phyloP scores from a whole-genome alignment of 1,139 yeast species.

The Candida sp. region DNA sequence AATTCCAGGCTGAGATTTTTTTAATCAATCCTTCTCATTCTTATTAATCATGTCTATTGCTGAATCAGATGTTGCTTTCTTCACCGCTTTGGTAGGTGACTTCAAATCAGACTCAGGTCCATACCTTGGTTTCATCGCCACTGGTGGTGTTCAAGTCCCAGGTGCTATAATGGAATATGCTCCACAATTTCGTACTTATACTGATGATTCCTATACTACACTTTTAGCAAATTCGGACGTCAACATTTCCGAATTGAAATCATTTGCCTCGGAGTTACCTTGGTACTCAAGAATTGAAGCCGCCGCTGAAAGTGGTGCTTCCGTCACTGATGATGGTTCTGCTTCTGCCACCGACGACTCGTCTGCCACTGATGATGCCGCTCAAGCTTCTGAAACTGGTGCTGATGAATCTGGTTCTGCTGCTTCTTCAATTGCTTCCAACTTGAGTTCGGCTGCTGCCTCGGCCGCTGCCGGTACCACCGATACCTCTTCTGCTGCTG shows the following conservation, averaged over 20 bases:
- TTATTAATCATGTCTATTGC: background rate
- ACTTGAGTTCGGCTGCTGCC: conserved; percentile 8
- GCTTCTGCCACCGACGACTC: background rate
- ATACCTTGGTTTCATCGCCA: conserved; percentile 28
- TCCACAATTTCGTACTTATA: conserved; percentile 33
- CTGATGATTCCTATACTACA: conserved; percentile 39
- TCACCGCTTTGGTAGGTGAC: conserved; percentile 40
- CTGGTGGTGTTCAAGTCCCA: conserved; percentile 30
- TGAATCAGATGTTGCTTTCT: conserved; percentile 27
- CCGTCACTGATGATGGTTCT: conserved; percentile 1
- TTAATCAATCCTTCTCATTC: background rate
- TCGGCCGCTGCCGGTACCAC: conserved; percentile 3
- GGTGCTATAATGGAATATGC: conserved; percentile 35
- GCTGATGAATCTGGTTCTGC: background rate
- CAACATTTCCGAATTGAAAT: conserved; percentile 22
- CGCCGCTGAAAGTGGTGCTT: conserved; percentile 11
- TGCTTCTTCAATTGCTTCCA: conserved; percentile 4
- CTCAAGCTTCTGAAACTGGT: conserved; percentile 6
- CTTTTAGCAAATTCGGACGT: conserved; percentile 24
- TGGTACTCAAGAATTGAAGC: conserved; percentile 37
- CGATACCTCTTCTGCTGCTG: conserved; percentile 8
- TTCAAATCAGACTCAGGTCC: conserved; percentile 21
- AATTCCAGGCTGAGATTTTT: background rate
- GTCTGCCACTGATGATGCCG: conserved; percentile 3
- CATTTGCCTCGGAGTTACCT: conserved; percentile 39